phyloP scores from a whole-genome alignment of 345 rosid genomes.

The Citrus sp. region DNA sequence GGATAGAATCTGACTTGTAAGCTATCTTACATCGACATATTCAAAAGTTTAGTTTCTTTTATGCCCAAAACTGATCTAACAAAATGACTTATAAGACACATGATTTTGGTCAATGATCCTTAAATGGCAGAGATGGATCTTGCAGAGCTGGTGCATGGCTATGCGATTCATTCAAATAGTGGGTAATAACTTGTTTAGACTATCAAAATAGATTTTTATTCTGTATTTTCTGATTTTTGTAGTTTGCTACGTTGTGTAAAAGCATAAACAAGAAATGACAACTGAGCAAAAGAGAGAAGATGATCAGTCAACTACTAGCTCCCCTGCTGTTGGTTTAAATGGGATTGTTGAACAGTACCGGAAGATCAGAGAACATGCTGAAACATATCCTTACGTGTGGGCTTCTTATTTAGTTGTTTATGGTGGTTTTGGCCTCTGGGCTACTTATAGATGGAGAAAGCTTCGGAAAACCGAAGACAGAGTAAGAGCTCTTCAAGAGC shows the following conservation, averaged over 20 bases:
- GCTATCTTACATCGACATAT: too few relatives aligned
- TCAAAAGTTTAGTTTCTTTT: too few relatives aligned
- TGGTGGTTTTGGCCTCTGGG: conserved; percentile 77
- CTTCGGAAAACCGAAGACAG: conserved; percentile 88
- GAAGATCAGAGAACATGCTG: conserved; percentile 69
- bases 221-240: background rate
- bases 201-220: background rate
- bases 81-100: too few relatives aligned
- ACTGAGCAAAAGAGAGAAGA: conserved; percentile 33
- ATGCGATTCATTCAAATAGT: too few relatives aligned
- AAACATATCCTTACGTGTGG: conserved; percentile 90
- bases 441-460: conserved; percentile 74
- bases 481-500: conserved; percentile 70
- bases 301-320: conserved; percentile 25
- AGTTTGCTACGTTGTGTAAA: background rate
- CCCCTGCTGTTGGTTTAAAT: conserved; percentile 30
- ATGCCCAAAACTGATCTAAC: too few relatives aligned
- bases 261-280: conserved; percentile 24
- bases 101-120: too few relatives aligned
- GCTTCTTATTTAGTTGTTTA: conserved; percentile 81
- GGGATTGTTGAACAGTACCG: conserved; percentile 48
- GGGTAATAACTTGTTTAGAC: background rate
- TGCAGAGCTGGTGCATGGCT: too few relatives aligned
- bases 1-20: too few relatives aligned
- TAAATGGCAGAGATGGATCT: too few relatives aligned